These are phyloP conservation scores for Macroventuria anomochaeta DNA, from an alignment of 2,329 filamentous ascomycete genomes.

Conservation along the genomic window DNA sequence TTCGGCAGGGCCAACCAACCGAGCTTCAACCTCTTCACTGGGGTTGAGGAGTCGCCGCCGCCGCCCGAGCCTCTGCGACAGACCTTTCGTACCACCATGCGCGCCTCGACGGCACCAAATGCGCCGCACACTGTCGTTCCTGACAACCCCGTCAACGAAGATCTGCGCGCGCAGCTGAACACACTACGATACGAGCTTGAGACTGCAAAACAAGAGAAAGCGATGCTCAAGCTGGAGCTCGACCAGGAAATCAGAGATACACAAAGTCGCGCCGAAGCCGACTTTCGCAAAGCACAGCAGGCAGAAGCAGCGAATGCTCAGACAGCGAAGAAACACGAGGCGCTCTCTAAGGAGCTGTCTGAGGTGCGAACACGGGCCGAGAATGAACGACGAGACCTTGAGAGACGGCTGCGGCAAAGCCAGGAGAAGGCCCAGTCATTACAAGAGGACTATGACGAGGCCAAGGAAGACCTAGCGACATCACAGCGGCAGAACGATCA, in stretches of 20 bases:
- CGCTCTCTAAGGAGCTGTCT: constrained; percentile 61
- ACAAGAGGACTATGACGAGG: constrained; percentile 84
- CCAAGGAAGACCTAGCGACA: constrained; percentile 74
- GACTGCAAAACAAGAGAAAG: constrained; percentile 85
- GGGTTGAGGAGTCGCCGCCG: constrained; percentile 47
- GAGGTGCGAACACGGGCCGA: constrained; percentile 61
- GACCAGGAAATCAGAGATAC: constrained; percentile 84
- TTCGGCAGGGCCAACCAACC: constrained; percentile 50
- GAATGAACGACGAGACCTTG: constrained; percentile 63
- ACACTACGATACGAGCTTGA: constrained; percentile 87
- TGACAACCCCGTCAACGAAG: constrained; percentile 66
- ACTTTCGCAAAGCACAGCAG: constrained; percentile 72
- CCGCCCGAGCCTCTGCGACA: constrained; percentile 51
- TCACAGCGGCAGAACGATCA: constrained; percentile 70
- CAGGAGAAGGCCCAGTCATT: constrained; percentile 76
- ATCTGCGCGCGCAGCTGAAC: constrained; percentile 87
- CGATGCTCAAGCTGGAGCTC: constrained; percentile 77
- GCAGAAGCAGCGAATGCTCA: constrained; percentile 61
- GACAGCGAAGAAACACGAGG: constrained; percentile 61
- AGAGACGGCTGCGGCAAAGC: constrained; percentile 61
- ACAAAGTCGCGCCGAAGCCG: constrained; percentile 81
- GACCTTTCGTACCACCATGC: constrained; percentile 49
- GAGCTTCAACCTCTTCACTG: constrained; percentile 58
- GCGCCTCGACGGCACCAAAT: constrained; percentile 54
- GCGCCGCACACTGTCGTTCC: constrained; percentile 47